phyloP scores from a whole-genome alignment of 1,284 basidiomycete species.

The Ganoderma boninense region DNA sequence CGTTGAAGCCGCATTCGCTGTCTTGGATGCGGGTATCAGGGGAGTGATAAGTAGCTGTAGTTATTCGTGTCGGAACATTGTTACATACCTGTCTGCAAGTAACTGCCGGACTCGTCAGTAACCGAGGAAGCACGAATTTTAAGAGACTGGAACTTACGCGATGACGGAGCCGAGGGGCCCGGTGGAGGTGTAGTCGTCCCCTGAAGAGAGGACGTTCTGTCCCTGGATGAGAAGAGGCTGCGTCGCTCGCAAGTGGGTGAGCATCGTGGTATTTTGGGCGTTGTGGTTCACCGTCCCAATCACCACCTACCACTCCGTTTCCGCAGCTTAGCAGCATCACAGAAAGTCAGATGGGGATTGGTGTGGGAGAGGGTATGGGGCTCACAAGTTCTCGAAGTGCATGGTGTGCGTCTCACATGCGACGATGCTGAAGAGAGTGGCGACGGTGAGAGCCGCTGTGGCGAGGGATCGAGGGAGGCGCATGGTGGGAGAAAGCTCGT shows the following conservation, averaged over 20 bases:
- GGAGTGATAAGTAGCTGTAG: too few relatives aligned
- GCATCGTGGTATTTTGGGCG: background rate
- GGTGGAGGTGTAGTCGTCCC: slow-evolving; percentile 41
- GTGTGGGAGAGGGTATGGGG: slow-evolving; percentile 8
- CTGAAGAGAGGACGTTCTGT: slow-evolving; percentile 46
- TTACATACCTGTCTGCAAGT: background rate
- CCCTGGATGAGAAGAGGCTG: too few relatives aligned
- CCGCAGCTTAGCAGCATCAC: slow-evolving; percentile 43
- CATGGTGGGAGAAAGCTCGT: slow-evolving; percentile 37
- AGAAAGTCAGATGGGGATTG: background rate
- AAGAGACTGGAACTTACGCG: slow-evolving; percentile 39
- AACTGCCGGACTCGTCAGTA: background rate
- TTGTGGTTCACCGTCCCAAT: background rate
- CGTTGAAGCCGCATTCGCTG: slow-evolving; percentile 46
- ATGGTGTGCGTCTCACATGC: slow-evolving; percentile 49
- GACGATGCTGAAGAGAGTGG: slow-evolving; percentile 38
- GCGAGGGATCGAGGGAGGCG: slow-evolving; percentile 42
- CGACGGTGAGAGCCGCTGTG: slow-evolving; percentile 35
- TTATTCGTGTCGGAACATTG: too few relatives aligned
- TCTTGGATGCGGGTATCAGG: too few relatives aligned
- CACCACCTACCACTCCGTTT: slow-evolving; percentile 45
- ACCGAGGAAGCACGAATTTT: too few relatives aligned
- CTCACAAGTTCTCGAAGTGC: slow-evolving; percentile 47
- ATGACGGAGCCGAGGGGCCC: slow-evolving; percentile 42
- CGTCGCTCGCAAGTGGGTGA: background rate